Percentiles rank a stretch among this genome's conserved stretches.
Conservation (phyloP, 2,329 filamentous ascomycete species). For the Chaetothyriales sp. region DNA sequence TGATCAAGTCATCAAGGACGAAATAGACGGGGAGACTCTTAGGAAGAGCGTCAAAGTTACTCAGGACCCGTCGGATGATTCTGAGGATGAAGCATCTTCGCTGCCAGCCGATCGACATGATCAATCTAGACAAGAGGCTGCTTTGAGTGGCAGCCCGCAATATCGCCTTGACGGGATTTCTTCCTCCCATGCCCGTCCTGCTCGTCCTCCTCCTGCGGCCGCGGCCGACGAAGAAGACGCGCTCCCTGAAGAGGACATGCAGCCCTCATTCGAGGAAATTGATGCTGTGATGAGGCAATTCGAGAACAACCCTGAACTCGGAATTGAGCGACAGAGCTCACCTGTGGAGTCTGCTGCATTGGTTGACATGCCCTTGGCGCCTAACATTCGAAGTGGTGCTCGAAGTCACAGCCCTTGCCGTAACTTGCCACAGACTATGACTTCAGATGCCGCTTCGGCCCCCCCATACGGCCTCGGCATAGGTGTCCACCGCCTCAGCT, state of each 20-base stretch:
- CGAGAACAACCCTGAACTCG: conserved; percentile 60
- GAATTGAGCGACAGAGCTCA: conserved; percentile 49
- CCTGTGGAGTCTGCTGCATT: conserved; percentile 36
- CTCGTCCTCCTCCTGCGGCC: not conserved
- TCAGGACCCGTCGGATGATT: not conserved
- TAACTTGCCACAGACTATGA: not conserved
- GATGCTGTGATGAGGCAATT: conserved; percentile 86
- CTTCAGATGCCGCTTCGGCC: conserved; percentile 33
- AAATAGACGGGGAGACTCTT: not conserved
- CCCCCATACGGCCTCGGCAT: conserved; percentile 50
- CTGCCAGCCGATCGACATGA: not conserved
- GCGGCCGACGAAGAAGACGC: not conserved
- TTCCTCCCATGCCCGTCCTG: not conserved
- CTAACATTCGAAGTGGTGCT: conserved; percentile 51
- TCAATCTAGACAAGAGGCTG: too few species aligned
- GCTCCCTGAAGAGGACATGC: conserved; percentile 4
- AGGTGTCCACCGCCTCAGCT: conserved; percentile 49
- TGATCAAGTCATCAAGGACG: not conserved
- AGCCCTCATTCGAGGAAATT: conserved; percentile 49
- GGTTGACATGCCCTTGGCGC: conserved; percentile 28
- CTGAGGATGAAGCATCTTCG: not conserved
- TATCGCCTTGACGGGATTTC: not conserved
- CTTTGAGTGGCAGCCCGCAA: too few species aligned
- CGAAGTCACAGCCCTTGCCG: conserved; percentile 59
- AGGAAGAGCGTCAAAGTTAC: not conserved